These are phyloP conservation scores for Aspergillus calidoustus DNA, from an alignment of 2,329 filamentous ascomycete genomes.

Conservation along the genomic window DNA sequence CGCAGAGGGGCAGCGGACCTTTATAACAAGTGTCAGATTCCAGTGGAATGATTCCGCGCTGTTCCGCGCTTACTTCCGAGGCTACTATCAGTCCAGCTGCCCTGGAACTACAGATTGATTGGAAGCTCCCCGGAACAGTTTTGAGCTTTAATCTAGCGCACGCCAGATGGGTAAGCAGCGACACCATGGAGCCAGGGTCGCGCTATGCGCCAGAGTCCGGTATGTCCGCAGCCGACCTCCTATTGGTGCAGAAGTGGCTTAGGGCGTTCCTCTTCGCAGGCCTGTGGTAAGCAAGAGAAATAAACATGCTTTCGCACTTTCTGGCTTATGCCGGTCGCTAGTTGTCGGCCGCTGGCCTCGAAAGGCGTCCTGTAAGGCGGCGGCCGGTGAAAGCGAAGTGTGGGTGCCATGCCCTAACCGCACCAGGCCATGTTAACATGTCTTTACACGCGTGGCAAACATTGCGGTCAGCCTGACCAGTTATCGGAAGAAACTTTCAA, in stretches of 20 bases:
- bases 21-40: neutral
- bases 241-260: neutral
- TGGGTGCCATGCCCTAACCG: too few species aligned
- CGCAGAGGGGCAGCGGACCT: neutral
- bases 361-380: neutral
- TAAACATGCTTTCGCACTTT: neutral
- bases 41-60: conserved; percentile 5
- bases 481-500: too few species aligned
- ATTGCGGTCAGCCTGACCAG: too few species aligned
- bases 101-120: neutral
- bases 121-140: neutral
- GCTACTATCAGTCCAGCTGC: neutral
- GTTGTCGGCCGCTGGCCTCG: too few species aligned
- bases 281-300: neutral
- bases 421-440: too few species aligned
- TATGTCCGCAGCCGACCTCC: neutral
- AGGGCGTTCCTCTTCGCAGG: neutral
- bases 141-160: neutral
- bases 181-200: neutral
- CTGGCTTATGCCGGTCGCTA: neutral
- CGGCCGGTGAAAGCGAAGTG: neutral
- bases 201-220: neutral
- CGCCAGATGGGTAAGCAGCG: neutral
- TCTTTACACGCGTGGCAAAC: too few species aligned
- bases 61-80: neutral